Evolutionary conservation across 2,329 filamentous ascomycete genomes (phyloP).

Genomic region (Colletotrichum sp.): DNA sequence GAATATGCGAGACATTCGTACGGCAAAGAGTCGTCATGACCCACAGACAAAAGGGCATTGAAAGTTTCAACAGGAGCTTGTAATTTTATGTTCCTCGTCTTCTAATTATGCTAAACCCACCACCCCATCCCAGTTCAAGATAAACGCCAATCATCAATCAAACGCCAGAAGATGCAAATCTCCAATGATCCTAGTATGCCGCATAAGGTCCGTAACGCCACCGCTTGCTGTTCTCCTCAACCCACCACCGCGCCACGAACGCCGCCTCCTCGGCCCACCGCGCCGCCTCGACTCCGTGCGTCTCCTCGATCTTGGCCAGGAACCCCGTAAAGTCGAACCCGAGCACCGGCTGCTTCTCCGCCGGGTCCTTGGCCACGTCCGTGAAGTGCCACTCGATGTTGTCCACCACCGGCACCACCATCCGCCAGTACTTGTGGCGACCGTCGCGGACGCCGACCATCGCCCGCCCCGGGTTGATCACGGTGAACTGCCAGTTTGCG

Average conservation of each 20-base stretch:
- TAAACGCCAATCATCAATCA: not conserved
- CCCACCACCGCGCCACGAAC: conserved; percentile 25
- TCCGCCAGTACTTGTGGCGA: conserved; percentile 18
- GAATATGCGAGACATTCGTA: not conserved
- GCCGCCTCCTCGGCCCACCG: conserved; percentile 25
- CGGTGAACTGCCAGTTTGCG: conserved; percentile 55
- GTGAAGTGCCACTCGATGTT: conserved; percentile 24
- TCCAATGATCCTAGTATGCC: not conserved
- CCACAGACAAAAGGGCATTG: not conserved
- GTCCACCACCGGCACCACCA: conserved; percentile 25
- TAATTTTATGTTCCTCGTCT: not conserved
- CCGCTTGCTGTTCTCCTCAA: conserved; percentile 15
- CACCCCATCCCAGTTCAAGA: not conserved
- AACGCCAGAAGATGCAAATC: not conserved
- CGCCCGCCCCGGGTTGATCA: conserved; percentile 46
- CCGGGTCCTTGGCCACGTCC: conserved; percentile 19
- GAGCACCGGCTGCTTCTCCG: conserved; percentile 8
- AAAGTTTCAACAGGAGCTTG: not conserved
- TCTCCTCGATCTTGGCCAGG: not conserved
- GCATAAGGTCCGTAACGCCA: conserved; percentile 7
- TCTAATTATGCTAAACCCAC: not conserved
- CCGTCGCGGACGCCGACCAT: conserved; percentile 24
- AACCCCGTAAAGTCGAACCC: conserved; percentile 18
- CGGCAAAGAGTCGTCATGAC: not conserved
- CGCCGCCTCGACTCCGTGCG: conserved; percentile 19